These are phyloP conservation scores for Aspergillus quadrilineatus DNA, from an alignment of 2,329 filamentous ascomycete genomes.

Conservation along the genomic window DNA sequence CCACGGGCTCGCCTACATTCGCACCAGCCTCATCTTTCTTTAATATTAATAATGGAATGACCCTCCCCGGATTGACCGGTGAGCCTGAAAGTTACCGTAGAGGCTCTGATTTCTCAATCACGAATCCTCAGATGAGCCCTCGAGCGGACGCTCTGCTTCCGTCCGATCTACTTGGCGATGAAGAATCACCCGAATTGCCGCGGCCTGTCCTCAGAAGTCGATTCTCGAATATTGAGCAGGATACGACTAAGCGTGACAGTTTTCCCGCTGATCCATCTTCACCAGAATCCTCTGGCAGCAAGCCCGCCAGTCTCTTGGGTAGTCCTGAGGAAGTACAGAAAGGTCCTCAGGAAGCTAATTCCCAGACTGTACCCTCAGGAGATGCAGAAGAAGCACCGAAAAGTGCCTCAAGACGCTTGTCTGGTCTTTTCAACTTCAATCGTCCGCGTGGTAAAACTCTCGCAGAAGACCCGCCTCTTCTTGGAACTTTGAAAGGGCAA, in stretches of 20 bases:
- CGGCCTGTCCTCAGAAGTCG: constrained; percentile 28
- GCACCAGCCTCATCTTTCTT: constrained; percentile 55
- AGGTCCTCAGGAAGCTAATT: constrained; percentile 34
- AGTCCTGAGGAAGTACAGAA: constrained; percentile 47
- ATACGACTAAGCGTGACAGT: constrained; percentile 31
- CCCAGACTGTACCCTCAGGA: constrained; percentile 33
- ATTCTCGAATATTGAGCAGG: constrained; percentile 32
- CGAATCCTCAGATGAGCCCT: constrained; percentile 63
- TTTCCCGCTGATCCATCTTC: constrained; percentile 43
- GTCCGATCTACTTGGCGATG: constrained; percentile 60
- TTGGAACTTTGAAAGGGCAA: constrained; percentile 61
- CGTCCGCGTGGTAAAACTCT: constrained; percentile 62
- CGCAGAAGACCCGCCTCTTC: constrained; percentile 56
- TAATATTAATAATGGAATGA: constrained; percentile 64
- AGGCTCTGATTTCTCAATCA: constrained; percentile 56
- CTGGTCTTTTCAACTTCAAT: constrained; percentile 57
- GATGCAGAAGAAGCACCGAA: constrained; percentile 38
- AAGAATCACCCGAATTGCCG: constrained; percentile 44
- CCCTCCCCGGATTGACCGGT: constrained; percentile 47
- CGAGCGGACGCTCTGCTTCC: constrained; percentile 61
- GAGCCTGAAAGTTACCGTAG: constrained; percentile 43
- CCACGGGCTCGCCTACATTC: constrained; percentile 55
- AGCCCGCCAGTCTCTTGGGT: constrained; percentile 46
- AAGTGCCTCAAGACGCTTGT: constrained; percentile 54
- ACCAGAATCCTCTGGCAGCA: constrained; percentile 46